Percentiles rank a stretch among this genome's conserved stretches.
Evolutionary conservation across 768 basidiomycete genomes (phyloP).

Genomic region (Holtermanniella nyarrowii): DNA sequence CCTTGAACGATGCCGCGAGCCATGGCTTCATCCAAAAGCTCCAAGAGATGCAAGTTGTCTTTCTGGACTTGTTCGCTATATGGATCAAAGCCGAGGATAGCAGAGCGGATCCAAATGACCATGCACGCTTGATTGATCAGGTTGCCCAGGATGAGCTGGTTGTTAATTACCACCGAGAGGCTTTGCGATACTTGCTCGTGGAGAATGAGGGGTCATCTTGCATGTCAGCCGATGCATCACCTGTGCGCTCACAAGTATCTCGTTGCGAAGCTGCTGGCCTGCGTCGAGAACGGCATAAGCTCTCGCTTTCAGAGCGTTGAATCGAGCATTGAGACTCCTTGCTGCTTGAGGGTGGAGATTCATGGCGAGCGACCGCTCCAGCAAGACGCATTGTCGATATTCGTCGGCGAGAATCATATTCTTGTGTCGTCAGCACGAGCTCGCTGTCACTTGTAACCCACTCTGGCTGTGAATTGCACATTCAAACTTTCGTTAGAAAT

Average conservation of each 20-base stretch:
- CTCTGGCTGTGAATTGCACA: background rate
- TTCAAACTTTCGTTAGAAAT: background rate
- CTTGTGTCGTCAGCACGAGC: background rate
- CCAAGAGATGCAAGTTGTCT: conserved; percentile 2
- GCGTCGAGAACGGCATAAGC: background rate
- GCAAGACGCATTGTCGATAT: background rate
- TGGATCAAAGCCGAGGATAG: background rate
- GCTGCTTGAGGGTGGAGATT: too few relatives aligned
- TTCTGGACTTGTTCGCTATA: background rate
- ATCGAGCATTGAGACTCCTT: too few relatives aligned
- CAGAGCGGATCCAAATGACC: background rate
- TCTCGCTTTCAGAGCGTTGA: too few relatives aligned
- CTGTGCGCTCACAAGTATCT: background rate
- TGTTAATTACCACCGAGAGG: background rate
- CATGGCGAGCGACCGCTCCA: too few relatives aligned
- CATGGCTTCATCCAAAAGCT: conserved; percentile 7
- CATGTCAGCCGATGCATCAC: background rate
- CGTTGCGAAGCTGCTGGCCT: background rate
- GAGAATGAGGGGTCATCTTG: background rate
- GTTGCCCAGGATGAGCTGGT: background rate
- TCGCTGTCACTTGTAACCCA: background rate
- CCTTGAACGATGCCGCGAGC: conserved; percentile 4
- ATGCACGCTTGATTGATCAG: background rate
- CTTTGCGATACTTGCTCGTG: background rate
- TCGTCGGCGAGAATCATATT: background rate